phyloP scores from a whole-genome alignment of 192 early-diverging fungal genomes.

The Backusella australiensis region DNA sequence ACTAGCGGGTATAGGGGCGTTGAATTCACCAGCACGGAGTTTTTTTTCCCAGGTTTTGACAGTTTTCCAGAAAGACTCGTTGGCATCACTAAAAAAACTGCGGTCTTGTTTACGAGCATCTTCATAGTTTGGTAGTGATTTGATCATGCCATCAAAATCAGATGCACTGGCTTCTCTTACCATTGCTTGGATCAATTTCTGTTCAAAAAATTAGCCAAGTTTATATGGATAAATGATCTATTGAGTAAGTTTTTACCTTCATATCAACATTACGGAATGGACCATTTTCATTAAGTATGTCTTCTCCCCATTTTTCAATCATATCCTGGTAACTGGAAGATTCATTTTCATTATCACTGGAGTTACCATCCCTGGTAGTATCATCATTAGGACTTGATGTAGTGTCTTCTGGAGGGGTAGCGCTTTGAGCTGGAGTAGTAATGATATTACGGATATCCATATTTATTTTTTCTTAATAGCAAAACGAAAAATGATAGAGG shows the following conservation, averaged over 20 bases:
- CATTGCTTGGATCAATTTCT: background rate
- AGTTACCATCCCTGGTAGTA: background rate
- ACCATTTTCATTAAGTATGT: background rate
- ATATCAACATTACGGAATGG: background rate
- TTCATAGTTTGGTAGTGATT: background rate
- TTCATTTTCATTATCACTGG: background rate
- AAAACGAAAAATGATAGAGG: background rate
- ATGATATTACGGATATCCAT: background rate
- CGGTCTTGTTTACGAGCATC: background rate
- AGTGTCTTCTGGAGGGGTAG: no score
- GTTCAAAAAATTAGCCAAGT: background rate
- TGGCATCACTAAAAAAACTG: background rate
- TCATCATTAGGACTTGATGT: background rate
- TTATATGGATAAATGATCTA: background rate
- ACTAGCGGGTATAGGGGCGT: no score
- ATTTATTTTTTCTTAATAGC: background rate
- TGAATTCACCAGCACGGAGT: background rate
- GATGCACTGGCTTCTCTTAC: background rate
- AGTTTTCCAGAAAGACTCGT: background rate
- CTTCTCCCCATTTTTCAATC: background rate
- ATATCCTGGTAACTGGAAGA: background rate
- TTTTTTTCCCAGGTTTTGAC: background rate
- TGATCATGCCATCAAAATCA: background rate
- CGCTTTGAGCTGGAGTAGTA: background rate
- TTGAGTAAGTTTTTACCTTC: background rate